Evolutionary conservation across 2,329 filamentous ascomycete species (phyloP).

Genomic region (Alternaria angustiovoidea): DNA sequence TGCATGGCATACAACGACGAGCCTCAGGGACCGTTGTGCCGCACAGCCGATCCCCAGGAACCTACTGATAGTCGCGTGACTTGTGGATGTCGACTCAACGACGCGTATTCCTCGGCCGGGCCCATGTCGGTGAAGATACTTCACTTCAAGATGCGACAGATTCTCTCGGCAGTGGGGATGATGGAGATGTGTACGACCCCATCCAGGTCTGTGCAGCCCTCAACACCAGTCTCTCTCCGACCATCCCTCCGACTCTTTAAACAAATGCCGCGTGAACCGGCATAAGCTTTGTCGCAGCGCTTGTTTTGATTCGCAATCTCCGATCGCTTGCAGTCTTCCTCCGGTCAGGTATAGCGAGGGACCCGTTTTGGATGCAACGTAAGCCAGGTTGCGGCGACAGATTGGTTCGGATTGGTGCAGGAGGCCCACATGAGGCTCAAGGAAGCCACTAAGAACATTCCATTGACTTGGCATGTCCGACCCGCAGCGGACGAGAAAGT

Average conservation of each 20-base stretch:
- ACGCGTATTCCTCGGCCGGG: conserved; percentile 6
- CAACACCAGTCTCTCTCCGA: conserved; percentile 14
- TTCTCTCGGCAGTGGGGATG: conserved; percentile 20
- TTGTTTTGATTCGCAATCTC: conserved; percentile 11
- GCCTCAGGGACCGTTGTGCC: conserved; percentile 11
- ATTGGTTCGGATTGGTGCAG: conserved; percentile 9
- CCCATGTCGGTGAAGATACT: conserved; percentile 16
- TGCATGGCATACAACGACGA: conserved; percentile 3
- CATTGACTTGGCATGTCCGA: conserved; percentile 5
- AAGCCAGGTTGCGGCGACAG: conserved; percentile 10
- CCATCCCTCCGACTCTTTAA: conserved; percentile 17
- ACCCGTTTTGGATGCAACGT: conserved; percentile 10
- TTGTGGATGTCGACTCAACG: conserved; percentile 4
- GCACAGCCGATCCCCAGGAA: conserved; percentile 6
- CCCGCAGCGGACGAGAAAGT: conserved; percentile 11
- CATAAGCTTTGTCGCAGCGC: conserved; percentile 6
- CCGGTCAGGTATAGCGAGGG: not conserved
- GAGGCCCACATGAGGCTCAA: conserved; percentile 18
- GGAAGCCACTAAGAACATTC: conserved; percentile 20
- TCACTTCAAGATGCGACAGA: conserved; percentile 8
- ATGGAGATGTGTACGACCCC: conserved; percentile 8
- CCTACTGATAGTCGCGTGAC: not conserved
- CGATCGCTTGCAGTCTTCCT: conserved; percentile 3
- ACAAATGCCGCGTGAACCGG: conserved; percentile 19
- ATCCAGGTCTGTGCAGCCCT: conserved; percentile 19